Evolutionary conservation across 139 green algal species (phyloP).

Genomic region (Picochlorum sp.): DNA sequence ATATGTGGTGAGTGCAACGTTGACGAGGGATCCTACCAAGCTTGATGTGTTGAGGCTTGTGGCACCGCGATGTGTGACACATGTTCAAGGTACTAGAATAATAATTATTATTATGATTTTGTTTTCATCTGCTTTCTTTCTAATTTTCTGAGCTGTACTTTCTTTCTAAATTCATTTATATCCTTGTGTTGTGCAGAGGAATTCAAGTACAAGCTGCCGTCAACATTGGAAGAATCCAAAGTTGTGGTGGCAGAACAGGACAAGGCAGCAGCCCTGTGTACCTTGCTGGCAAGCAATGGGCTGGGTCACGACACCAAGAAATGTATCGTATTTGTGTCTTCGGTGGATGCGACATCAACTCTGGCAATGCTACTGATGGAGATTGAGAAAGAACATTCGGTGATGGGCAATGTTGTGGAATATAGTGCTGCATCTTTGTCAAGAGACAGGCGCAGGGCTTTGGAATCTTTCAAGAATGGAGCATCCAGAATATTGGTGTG

Average conservation of each 20-base stretch:
- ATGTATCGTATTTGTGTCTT: constrained; percentile 78
- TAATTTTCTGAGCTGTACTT: too few relatives aligned
- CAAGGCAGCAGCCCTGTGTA: constrained; percentile 65
- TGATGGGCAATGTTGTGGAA: constrained; percentile 31
- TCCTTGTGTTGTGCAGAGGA: constrained; percentile 7
- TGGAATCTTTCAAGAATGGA: background rate
- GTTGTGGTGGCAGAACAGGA: constrained; percentile 47
- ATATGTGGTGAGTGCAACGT: constrained; percentile 79
- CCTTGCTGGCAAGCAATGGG: constrained; percentile 42
- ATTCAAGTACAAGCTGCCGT: constrained; percentile 58
- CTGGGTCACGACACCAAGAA: constrained; percentile 22
- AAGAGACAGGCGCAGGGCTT: constrained; percentile 9
- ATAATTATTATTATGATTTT: constrained; percentile 1
- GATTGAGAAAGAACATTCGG: background rate
- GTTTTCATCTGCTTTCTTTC: background rate
- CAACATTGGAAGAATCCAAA: constrained; percentile 61
- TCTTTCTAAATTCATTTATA: too few relatives aligned
- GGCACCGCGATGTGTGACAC: constrained; percentile 66
- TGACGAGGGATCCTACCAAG: constrained; percentile 86
- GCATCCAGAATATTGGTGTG: constrained; percentile 57
- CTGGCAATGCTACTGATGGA: constrained; percentile 23
- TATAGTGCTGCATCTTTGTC: constrained; percentile 36
- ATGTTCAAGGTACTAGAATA: constrained; percentile 12
- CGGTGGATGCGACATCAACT: constrained; percentile 63
- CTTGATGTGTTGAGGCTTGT: constrained; percentile 61